Evolutionary conservation across 139 green algal genomes (phyloP).

Genomic region (Desmodesmus armatus): DNA sequence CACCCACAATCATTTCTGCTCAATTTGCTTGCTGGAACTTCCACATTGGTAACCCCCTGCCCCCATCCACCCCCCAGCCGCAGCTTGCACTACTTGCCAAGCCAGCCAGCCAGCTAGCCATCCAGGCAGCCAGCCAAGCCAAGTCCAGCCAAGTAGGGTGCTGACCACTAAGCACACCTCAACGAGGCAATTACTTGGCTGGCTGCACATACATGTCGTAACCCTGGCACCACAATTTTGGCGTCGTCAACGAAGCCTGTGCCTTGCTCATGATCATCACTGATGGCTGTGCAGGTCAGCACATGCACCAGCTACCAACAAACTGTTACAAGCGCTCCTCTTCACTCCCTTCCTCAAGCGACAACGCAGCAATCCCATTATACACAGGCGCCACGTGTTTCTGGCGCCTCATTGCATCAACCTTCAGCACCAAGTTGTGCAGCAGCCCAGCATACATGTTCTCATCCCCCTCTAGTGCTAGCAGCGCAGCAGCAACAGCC

Average conservation of each 20-base stretch:
- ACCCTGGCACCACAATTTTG: no score
- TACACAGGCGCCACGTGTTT: slow-evolving; percentile 35
- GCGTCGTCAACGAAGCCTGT: no score
- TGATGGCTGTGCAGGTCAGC: no score
- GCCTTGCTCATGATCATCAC: no score
- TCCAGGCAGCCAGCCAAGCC: neutral
- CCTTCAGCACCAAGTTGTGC: slow-evolving; percentile 28
- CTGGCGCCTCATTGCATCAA: slow-evolving; percentile 43
- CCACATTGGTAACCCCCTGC: no score
- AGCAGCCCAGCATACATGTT: slow-evolving; percentile 38
- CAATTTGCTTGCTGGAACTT: no score
- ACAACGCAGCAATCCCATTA: neutral
- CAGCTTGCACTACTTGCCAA: neutral
- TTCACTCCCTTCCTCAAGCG: neutral
- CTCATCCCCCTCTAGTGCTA: slow-evolving; percentile 23
- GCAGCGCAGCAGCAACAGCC: slow-evolving; percentile 33
- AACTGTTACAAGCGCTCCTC: no score
- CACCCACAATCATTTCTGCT: no score
- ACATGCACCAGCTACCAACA: no score
- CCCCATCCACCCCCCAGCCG: no score
- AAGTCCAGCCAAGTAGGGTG: neutral
- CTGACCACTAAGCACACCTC: neutral
- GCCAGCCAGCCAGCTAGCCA: neutral
- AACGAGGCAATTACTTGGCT: neutral
- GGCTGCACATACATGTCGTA: no score